Evolutionary conservation across 2,329 filamentous ascomycete species (phyloP).

Genomic region (Colletotrichum melonis): DNA sequence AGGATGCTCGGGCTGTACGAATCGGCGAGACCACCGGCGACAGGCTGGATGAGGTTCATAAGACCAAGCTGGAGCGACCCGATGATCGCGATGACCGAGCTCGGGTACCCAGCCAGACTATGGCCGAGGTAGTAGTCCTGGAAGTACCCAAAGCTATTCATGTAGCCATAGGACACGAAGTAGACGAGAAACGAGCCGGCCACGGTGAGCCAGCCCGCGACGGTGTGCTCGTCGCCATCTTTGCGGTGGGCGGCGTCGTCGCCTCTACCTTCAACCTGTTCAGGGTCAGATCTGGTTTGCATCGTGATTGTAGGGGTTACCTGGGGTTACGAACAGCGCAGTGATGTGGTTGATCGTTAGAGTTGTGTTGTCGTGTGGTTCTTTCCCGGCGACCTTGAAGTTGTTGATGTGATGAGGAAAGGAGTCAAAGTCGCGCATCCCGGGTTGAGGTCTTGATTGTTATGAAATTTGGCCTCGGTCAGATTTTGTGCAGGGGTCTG

Average conservation of each 20-base stretch:
- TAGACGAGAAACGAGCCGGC: slow-evolving; percentile 30
- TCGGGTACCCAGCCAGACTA: slow-evolving; percentile 44
- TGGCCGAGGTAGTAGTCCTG: slow-evolving; percentile 55
- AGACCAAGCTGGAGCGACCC: slow-evolving; percentile 54
- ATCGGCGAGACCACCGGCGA: slow-evolving; percentile 54
- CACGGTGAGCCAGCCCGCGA: slow-evolving; percentile 26
- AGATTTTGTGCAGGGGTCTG: not conserved
- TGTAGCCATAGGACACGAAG: slow-evolving; percentile 41
- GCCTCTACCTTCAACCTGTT: not conserved
- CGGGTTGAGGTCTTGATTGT: not conserved
- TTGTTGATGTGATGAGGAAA: not conserved
- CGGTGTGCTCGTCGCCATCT: slow-evolving; percentile 9
- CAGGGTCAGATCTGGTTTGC: not conserved
- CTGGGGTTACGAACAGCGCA: slow-evolving; percentile 4
- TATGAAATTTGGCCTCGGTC: not conserved
- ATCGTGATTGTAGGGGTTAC: not conserved
- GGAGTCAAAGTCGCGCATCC: not conserved
- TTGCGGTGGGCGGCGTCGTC: not conserved
- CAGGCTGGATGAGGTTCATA: slow-evolving; percentile 50
- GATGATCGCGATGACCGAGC: slow-evolving; percentile 57
- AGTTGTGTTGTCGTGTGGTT: not conserved
- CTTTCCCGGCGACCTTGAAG: not conserved
- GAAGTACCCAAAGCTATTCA: slow-evolving; percentile 57
- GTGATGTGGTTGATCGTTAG: not conserved
- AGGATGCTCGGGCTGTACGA: slow-evolving; percentile 32